Conservation (phyloP, 768 basidiomycete species). For the Lanmaoa rubissima region DNA sequence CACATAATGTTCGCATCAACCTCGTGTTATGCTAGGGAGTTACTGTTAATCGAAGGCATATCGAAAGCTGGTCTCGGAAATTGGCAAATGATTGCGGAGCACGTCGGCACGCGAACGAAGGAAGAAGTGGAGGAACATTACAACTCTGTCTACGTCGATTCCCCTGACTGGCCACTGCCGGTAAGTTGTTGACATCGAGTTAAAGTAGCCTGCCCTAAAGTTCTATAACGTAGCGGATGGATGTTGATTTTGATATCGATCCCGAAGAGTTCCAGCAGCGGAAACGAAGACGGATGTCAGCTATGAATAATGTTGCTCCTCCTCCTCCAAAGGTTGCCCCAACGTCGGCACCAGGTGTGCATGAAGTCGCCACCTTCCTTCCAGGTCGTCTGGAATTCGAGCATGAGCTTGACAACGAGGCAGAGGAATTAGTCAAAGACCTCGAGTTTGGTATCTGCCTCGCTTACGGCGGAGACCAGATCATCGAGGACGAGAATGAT, state of each 20-base stretch:
- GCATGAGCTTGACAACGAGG: conserved; percentile 95
- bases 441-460: conserved; percentile 92
- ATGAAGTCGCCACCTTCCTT: conserved; percentile 90
- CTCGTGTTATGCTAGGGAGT: conserved; percentile 54
- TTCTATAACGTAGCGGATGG: conserved; percentile 34
- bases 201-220: not conserved
- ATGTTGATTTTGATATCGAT: conserved; percentile 66
- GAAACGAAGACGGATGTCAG: conserved; percentile 86
- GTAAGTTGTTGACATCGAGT: conserved; percentile 42
- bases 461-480: conserved; percentile 81
- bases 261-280: conserved; percentile 82
- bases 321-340: conserved; percentile 71
- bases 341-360: conserved; percentile 86
- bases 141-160: conserved; percentile 73
- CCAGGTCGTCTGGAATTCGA: conserved; percentile 99
- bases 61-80: conserved; percentile 88
- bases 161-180: conserved; percentile 76
- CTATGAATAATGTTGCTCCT: conserved; percentile 59
- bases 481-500: conserved; percentile 76
- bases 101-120: conserved; percentile 90
- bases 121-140: conserved; percentile 95
- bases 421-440: conserved; percentile 93
- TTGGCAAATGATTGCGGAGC: conserved; percentile 95
- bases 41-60: conserved; percentile 85
- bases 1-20: conserved; percentile 1